Evolutionary conservation across 257 asterid genomes (phyloP).

Genomic region (Voacanga thouarsii): DNA sequence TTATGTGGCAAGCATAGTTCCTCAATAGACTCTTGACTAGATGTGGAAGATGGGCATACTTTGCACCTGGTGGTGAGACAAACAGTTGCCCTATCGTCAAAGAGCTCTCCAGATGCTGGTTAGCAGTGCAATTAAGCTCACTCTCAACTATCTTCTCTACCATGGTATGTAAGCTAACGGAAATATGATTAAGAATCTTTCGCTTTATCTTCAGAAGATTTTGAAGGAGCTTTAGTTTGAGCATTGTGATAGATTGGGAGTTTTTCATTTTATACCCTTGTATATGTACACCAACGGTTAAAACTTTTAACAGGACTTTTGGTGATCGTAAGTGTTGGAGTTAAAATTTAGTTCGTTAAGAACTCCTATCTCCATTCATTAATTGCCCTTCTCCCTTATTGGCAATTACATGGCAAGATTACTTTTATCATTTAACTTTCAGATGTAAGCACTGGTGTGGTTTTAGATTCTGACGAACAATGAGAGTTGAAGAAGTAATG

Average conservation of each 20-base stretch:
- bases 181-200: not conserved
- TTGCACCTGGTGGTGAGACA: conserved; percentile 90
- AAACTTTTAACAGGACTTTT: not conserved
- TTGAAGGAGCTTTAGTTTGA: not conserved
- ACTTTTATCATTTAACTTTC: not conserved
- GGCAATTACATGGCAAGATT: not conserved
- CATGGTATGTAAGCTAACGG: not conserved
- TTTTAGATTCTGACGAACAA: not conserved
- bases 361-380: not conserved
- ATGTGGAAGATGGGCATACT: conserved; percentile 98
- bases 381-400: not conserved
- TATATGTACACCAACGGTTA: not conserved
- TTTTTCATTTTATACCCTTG: not conserved
- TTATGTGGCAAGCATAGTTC: conserved; percentile 28
- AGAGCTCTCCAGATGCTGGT: conserved; percentile 59
- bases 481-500: not conserved
- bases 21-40: conserved; percentile 53
- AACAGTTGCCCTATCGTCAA: conserved; percentile 52
- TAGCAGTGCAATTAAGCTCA: not conserved
- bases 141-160: not conserved
- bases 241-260: not conserved
- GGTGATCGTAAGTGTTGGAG: not conserved
- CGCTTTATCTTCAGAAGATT: not conserved
- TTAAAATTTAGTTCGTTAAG: not conserved
- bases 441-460: not conserved